Base-by-base conservation (phyloP, 2,329 filamentous ascomycete species). In the Dactylellina leptospora region DNA sequence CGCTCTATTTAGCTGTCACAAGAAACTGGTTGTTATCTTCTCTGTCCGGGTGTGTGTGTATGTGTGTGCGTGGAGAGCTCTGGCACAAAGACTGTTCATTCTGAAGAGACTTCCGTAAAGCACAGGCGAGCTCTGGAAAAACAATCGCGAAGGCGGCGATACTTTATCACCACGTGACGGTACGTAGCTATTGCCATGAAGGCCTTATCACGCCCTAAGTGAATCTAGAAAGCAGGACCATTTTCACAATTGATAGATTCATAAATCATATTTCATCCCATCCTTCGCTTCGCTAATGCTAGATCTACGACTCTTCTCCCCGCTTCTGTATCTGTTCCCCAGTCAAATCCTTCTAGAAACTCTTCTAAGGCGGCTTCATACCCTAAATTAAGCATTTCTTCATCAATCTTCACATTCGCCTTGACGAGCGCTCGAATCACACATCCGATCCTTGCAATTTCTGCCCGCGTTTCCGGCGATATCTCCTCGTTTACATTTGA, bases 401-500 rank as follows among this genome's bases (percentile, higher is more conserved):
- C 93, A 76, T 97, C 95, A 25, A 99, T 92, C 68, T 88, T 87
- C 44, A 95, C 82, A 0, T 91, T 91, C 45, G 89, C 87, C 79
- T 96, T 90, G 1, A 96, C 90, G 69, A 99, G 81, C 0, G 92
- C 89, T 64, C 88, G 86, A 62, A 99, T 90, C 63, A 95, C 90
- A 20, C 91, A 90, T 33, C 90, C 85, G 47, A 97, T 84, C 69
- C 93, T 84, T 13, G 91, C 88, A 80, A 99, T 97, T 83, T 97
- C 95, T 74, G 88, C 86, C 83, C 95, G 87, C 13, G 92, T 93
- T 53, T 87, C 86, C 1, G 87, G 82, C 20, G 86, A 83, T 74
- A 99, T 92, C 63, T 87, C 85, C 79, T 97, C 93, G 79, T 99
- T 99, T 82, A 97, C 92, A 78, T 91, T 96, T 61, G 91, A 95